These are phyloP conservation scores for Echeveria elegans DNA, from an alignment of 164 flowering plant species.

Conservation along the genomic window DNA sequence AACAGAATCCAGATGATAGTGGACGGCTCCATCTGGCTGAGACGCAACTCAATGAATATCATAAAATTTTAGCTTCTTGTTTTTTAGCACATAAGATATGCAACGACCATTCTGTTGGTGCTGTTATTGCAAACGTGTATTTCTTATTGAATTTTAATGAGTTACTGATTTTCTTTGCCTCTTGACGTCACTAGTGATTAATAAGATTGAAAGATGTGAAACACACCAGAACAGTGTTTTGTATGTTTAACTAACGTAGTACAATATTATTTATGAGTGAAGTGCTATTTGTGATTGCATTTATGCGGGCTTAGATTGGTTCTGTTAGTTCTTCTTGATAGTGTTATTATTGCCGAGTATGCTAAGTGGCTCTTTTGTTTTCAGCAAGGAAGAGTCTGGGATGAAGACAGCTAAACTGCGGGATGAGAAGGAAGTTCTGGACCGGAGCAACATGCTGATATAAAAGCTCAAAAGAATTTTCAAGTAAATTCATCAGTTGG, in stretches of 20 bases:
- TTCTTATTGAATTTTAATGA: background rate
- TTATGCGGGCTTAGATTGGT: background rate
- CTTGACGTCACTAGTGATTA: background rate
- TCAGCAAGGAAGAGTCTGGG: conserved; percentile 93
- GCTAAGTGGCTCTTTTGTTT: conserved; percentile 12
- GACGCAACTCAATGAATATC: conserved; percentile 59
- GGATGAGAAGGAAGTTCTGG: conserved; percentile 90
- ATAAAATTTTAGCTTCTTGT: conserved; percentile 56
- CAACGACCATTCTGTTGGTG: background rate
- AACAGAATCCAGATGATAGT: conserved; percentile 54
- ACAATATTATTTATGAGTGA: background rate
- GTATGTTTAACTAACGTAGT: background rate
- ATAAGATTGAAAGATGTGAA: background rate
- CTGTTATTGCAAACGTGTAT: background rate
- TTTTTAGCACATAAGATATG: background rate
- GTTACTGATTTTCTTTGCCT: background rate
- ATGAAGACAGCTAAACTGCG: conserved; percentile 76
- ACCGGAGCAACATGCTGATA: conserved; percentile 91
- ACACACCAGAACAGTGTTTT: background rate
- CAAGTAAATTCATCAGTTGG: conserved; percentile 91
- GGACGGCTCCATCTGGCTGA: conserved; percentile 74
- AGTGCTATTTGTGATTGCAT: background rate
- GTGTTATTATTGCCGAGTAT: background rate
- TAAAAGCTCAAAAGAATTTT: conserved; percentile 77
- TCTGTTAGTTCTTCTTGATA: too few relatives aligned